phyloP scores from a whole-genome alignment of 2,329 filamentous ascomycete genomes.

The Colletotrichum graminicola region DNA sequence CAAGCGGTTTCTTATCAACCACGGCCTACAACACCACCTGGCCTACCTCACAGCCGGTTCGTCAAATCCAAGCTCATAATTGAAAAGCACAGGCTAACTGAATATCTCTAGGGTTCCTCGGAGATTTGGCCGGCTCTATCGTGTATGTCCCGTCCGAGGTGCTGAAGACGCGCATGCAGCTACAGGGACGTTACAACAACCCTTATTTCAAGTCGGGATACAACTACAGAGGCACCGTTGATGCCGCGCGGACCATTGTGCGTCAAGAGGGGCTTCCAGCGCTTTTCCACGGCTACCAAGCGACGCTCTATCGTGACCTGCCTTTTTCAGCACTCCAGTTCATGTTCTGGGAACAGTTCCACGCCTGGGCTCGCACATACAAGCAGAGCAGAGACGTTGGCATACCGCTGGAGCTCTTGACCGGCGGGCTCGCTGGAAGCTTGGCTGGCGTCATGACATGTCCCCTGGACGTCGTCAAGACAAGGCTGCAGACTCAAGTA shows the following conservation, averaged over 20 bases:
- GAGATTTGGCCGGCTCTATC: slow-evolving; percentile 90
- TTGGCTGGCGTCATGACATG: slow-evolving; percentile 95
- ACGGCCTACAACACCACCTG: slow-evolving; percentile 82
- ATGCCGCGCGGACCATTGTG: slow-evolving; percentile 88
- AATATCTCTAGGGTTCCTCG: slow-evolving; percentile 78
- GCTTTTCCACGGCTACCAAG: slow-evolving; percentile 96
- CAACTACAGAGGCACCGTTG: slow-evolving; percentile 88
- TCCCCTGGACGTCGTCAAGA: slow-evolving; percentile 97
- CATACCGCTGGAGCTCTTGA: slow-evolving; percentile 85
- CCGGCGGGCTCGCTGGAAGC: slow-evolving; percentile 89
- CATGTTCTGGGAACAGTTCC: slow-evolving; percentile 97
- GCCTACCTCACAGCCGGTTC: slow-evolving; percentile 88
- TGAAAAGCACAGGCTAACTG: slow-evolving; percentile 12
- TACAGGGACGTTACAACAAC: slow-evolving; percentile 96
- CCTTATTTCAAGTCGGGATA: slow-evolving; percentile 94
- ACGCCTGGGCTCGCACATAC: slow-evolving; percentile 82
- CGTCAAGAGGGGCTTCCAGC: slow-evolving; percentile 85
- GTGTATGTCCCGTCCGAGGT: slow-evolving; percentile 98
- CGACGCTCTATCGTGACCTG: slow-evolving; percentile 92
- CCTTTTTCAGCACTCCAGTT: slow-evolving; percentile 98
- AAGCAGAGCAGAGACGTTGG: slow-evolving; percentile 87
- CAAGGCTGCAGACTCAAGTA: slow-evolving; percentile 92
- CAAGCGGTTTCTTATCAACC: slow-evolving; percentile 89
- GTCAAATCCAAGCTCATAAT: slow-evolving; percentile 38
- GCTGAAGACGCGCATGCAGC: slow-evolving; percentile 94